phyloP scores from a whole-genome alignment of 768 basidiomycete genomes.

The Leccinum sublutescens region DNA sequence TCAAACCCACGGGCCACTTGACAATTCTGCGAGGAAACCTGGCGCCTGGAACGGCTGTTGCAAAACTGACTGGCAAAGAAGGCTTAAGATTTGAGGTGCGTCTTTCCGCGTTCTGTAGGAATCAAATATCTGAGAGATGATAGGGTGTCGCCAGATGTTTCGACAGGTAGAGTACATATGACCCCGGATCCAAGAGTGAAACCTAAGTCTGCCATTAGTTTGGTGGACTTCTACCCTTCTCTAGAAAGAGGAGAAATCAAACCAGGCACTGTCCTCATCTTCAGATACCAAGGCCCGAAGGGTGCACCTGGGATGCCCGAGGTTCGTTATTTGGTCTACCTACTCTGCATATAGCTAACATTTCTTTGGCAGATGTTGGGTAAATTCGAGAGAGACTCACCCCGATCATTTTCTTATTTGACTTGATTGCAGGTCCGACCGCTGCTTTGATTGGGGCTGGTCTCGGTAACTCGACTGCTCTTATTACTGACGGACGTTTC shows the following conservation, averaged over 20 bases:
- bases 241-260: slow-evolving; percentile 74
- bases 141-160: slow-evolving; percentile 78
- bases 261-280: slow-evolving; percentile 71
- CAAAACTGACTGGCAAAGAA: slow-evolving; percentile 94
- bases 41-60: slow-evolving; percentile 82
- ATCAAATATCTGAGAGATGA: slow-evolving; percentile 1
- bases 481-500: slow-evolving; percentile 90
- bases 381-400: slow-evolving; percentile 13
- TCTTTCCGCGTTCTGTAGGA: not conserved
- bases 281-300: slow-evolving; percentile 88
- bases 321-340: slow-evolving; percentile 31
- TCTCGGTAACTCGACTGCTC: slow-evolving; percentile 69
- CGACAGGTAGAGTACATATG: slow-evolving; percentile 47
- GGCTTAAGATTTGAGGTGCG: slow-evolving; percentile 76
- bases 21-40: slow-evolving; percentile 88
- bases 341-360: slow-evolving; percentile 1
- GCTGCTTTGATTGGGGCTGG: slow-evolving; percentile 85
- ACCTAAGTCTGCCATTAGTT: slow-evolving; percentile 35
- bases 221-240: slow-evolving; percentile 70
- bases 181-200: not conserved
- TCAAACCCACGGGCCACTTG: slow-evolving; percentile 85
- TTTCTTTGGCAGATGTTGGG: slow-evolving; percentile 42
- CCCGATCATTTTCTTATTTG: slow-evolving; percentile 1
- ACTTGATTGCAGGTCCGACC: slow-evolving; percentile 56
- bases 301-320: slow-evolving; percentile 94